These are phyloP conservation scores for Tieghemostelium lacteum DNA, from an alignment of 78 protist species.

Conservation along the genomic window DNA sequence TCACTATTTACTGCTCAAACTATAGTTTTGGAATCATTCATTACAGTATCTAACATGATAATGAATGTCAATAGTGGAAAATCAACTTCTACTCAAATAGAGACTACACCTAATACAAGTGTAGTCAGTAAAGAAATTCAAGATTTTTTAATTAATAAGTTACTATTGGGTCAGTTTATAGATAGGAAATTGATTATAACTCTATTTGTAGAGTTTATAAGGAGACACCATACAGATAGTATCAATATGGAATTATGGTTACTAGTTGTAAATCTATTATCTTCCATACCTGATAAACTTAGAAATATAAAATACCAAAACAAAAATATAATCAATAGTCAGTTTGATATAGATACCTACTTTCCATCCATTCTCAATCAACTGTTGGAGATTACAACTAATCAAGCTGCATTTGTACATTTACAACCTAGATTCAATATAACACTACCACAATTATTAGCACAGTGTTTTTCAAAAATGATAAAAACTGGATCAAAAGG, in stretches of 20 bases:
- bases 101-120: background rate
- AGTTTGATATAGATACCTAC: background rate
- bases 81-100: background rate
- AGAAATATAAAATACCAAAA: conserved; percentile 15
- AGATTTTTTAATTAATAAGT: conserved; percentile 3
- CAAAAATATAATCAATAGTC: background rate
- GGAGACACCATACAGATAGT: background rate
- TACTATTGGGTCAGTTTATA: too few species aligned
- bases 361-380: background rate
- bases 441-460: conserved; percentile 1
- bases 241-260: background rate
- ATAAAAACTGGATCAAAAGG: conserved; percentile 33
- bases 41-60: background rate
- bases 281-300: conserved; percentile 25
- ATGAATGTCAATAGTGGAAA: background rate
- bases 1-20: background rate
- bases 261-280: background rate
- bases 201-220: conserved; percentile 8
- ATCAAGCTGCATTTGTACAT: background rate
- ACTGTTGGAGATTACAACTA: too few species aligned
- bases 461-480: conserved; percentile 23
- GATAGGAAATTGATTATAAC: background rate
- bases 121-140: background rate
- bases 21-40: conserved; percentile 14
- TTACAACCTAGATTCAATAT: background rate